Evolutionary conservation across 345 rosid genomes (phyloP), one percentile per base, ranked within the genome.

Genomic region (Conringia planisiliqua): DNA sequence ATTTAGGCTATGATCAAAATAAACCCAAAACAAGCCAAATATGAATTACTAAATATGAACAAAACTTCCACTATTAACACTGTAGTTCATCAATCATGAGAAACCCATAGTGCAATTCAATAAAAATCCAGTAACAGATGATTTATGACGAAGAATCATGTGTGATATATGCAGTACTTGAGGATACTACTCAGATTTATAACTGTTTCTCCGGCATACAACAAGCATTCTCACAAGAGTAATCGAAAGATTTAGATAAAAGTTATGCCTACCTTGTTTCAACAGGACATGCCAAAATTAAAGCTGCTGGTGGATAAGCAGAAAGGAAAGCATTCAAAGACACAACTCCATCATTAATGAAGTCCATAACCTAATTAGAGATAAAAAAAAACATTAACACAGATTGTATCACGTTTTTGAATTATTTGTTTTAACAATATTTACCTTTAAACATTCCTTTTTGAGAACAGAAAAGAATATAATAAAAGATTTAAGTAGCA

Each of bases 271-370:
- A 95, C 99, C 99, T 92, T 79, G 82, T 83, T 62, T 89, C 92
- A 59, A 92, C 82, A 70, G 90, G 86, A 69, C 85, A 83, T 56
- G 86, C 88, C 72, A 92, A 90, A 50, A 85, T 81, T 71, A 87
- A 58, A 58, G 93, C 86, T 79, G 96, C 88, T 43, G 87, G 88
- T 59, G 73, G 84, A 83, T 89, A 90, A 10, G 87, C 87, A 74
- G 84, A 78, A 73, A 85, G 78, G 57, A 92, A 84, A 67, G 97
- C 85, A 79, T 92, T 97, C 91, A 95, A 83, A 65, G 99, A 90
- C 62, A 85, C 89, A 82, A 89, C 72, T 39, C 97, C 93, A 82
- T 95, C 99, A 83, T 95, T 95, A 74, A 95, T 86, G 57, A 95
- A 95, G 83, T 95, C 99, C 93, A 95, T 85, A 76, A 95, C 99